Percentiles rank a stretch among this genome's conserved stretches.
Conservation (phyloP, 495 filamentous ascomycete genomes). For the Hypoxylon intermedium region DNA sequence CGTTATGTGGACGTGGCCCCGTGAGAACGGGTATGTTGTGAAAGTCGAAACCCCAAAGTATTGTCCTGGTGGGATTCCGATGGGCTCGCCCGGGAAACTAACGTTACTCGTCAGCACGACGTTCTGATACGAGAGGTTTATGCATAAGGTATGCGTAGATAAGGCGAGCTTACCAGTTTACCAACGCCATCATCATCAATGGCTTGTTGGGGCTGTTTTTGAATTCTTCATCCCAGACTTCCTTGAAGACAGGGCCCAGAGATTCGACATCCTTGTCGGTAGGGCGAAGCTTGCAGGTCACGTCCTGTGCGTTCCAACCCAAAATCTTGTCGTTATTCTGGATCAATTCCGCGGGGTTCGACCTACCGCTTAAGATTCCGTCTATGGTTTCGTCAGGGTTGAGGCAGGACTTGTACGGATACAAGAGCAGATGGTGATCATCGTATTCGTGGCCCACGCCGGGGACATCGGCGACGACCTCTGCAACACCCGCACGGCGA, state of each 20-base stretch:
- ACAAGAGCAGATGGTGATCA: conserved; percentile 44
- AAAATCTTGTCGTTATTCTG: conserved; percentile 34
- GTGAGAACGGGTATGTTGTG: conserved; percentile 52
- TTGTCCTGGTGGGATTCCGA: conserved; percentile 38
- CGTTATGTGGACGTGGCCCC: conserved; percentile 54
- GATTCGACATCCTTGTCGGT: conserved; percentile 40
- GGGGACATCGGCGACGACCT: conserved; percentile 43
- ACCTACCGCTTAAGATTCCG: conserved; percentile 35
- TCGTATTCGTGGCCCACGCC: conserved; percentile 50
- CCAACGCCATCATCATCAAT: conserved; percentile 37
- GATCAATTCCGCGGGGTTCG: conserved; percentile 35
- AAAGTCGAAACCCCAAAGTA: conserved; percentile 45
- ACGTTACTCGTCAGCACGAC: no score
- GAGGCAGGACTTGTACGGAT: conserved; percentile 29
- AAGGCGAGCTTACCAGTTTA: conserved; percentile 26
- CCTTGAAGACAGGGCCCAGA: conserved; percentile 41
- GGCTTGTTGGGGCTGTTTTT: conserved; percentile 38
- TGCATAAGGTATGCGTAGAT: no score
- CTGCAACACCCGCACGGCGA: conserved; percentile 17
- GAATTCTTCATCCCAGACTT: conserved; percentile 47
- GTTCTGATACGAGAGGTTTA: no score
- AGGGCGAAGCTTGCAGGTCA: conserved; percentile 44
- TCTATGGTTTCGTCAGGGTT: conserved; percentile 24
- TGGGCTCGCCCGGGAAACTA: conserved; percentile 41
- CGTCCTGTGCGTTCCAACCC: conserved; percentile 48